Evolutionary conservation across 2,329 filamentous ascomycete genomes (phyloP), one percentile per base, ranked within the genome.

Genomic region (Aspergillus quadrilineatus): DNA sequence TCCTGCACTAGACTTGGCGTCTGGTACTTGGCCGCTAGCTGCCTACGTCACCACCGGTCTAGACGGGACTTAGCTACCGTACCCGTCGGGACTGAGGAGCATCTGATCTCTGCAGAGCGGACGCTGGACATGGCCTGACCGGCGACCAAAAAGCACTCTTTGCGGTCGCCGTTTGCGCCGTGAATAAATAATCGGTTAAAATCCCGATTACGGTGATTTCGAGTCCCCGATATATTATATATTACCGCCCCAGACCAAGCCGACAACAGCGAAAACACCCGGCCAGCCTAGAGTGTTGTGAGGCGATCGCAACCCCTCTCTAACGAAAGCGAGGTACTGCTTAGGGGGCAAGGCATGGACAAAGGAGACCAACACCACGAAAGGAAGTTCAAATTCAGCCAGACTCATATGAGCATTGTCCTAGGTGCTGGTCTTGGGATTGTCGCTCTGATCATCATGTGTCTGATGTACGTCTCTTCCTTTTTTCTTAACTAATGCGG

Each of bases 341-440:
- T 14, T 7, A 28, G 28, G 9, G 30, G 12, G 26, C 22, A n/a
- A 59, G 57, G 50, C 42, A 63, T 62, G 60, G 58, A 60, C 49
- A 50, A 53, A 30, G 63, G 63, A 63, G 63, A 60, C 14, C 56
- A 65, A 32, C 29, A 49, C 15, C 17, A 30, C 39, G 44, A 32
- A 10, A 14, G 10, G 42, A 47, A 65, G 36, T 22, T 58, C n/a
- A n/a, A 57, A 30, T 61, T 65, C 50, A 63, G 57, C 55, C 66
- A 14, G 34, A 14, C 5, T 10, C 34, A 71, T 57, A 66, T 71
- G 60, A 68, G 64, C 41, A 70, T 72, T 57, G 69, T 69, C 46
- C 49, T 71, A 15, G 69, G 68, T 4, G 65, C 70, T 48, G 69
- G 68, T 8, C 65, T 72, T 7, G 68, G 67, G 17, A 62, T 72